Evolutionary conservation across 1,284 basidiomycete genomes (phyloP).

Genomic region (Fomes fomentarius): DNA sequence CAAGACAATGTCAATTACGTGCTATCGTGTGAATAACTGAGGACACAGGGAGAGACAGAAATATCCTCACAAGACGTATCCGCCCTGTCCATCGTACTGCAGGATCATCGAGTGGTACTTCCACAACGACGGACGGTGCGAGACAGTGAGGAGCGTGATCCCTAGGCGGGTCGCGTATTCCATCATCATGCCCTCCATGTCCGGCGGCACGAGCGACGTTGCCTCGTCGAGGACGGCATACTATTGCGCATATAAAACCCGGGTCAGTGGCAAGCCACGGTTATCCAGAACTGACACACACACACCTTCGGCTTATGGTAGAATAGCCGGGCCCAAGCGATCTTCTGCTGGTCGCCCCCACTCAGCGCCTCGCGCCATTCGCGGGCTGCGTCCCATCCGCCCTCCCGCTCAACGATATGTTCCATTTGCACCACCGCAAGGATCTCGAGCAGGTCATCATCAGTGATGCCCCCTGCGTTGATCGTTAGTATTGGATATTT

Average conservation of each 20-base stretch:
- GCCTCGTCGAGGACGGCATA: conserved; percentile 98
- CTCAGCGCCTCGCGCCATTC: conserved; percentile 96
- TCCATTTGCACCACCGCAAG: conserved; percentile 87
- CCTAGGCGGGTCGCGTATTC: conserved; percentile 87
- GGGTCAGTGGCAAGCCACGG: not conserved
- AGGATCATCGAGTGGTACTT: conserved; percentile 93
- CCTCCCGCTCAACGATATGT: conserved; percentile 90
- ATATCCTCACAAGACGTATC: conserved; percentile 78
- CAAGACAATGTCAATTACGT: not conserved
- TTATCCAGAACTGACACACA: not conserved
- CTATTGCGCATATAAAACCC: conserved; percentile 40
- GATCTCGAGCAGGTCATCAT: conserved; percentile 77
- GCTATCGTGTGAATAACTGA: too few species aligned
- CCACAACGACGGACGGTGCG: conserved; percentile 92
- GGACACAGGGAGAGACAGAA: too few species aligned
- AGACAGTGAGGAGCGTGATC: conserved; percentile 91
- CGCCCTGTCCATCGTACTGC: conserved; percentile 85
- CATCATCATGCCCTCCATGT: conserved; percentile 96
- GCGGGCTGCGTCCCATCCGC: conserved; percentile 87
- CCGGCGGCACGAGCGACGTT: conserved; percentile 91
- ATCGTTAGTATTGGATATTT: not conserved
- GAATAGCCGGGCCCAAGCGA: conserved; percentile 96
- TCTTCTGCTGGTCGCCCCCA: conserved; percentile 88
- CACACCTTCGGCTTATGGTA: conserved; percentile 91
- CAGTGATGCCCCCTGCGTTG: conserved; percentile 64